A percentile compares a stretch with the other conserved stretches of the same genome.
Conservation (phyloP, 352 stramenopile species). For the Aphanomyces astaci region DNA sequence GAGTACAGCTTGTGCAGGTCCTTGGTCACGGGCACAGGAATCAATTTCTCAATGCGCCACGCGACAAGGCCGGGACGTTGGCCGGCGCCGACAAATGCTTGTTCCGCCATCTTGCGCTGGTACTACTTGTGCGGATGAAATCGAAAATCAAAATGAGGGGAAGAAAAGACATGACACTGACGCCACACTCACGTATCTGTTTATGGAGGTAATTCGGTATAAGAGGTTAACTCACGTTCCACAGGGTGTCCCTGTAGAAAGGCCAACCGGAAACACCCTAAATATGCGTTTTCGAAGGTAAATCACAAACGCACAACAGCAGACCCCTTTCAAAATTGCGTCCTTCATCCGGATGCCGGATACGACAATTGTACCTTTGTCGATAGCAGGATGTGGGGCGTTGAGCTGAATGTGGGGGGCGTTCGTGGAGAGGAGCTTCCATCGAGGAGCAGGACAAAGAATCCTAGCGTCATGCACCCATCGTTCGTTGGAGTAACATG, state of each 20-base stretch:
- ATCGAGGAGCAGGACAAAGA: too few species aligned
- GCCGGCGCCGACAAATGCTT: conserved; percentile 47
- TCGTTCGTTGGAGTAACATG: too few species aligned
- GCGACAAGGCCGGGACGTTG: conserved; percentile 60
- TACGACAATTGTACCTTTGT: too few species aligned
- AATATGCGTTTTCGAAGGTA: background rate
- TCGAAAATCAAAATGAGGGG: conserved; percentile 8
- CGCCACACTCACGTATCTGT: background rate
- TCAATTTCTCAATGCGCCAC: conserved; percentile 80
- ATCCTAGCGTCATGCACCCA: too few species aligned
- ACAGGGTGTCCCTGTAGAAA: too few species aligned
- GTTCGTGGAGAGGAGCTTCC: too few species aligned
- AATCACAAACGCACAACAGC: background rate
- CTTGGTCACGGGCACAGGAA: conserved; percentile 49
- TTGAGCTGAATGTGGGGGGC: too few species aligned
- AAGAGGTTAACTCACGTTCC: background rate
- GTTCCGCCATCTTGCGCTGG: conserved; percentile 35
- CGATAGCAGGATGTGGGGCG: too few species aligned
- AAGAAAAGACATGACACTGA: background rate
- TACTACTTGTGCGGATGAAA: conserved; percentile 2
- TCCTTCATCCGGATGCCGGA: background rate
- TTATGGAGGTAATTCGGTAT: background rate
- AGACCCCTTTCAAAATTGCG: background rate
- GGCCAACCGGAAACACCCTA: too few species aligned
- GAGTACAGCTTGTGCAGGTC: conserved; percentile 86